Conservation (phyloP, 148 eudicot species). For the Cornus florida region DNA sequence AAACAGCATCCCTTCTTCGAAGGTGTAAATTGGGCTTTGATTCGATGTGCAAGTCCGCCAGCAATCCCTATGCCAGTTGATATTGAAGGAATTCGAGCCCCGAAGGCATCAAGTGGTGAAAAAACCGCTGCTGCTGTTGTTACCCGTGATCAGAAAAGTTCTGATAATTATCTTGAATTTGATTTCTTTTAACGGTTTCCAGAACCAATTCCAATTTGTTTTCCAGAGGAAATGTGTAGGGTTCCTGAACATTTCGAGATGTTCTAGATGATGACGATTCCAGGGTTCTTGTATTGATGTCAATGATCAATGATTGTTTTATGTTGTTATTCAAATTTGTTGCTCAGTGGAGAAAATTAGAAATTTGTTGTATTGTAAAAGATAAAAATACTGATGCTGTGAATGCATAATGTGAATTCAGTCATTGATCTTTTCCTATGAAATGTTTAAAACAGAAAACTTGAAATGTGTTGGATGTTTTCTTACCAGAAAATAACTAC, state of each 20-base stretch:
- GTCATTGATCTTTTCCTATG: background rate
- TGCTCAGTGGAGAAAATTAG: no score
- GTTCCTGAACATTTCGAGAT: conserved; percentile 6
- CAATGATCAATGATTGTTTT: conserved; percentile 17
- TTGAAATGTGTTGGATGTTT: background rate
- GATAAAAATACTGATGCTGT: conserved; percentile 16
- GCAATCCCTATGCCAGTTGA: conserved; percentile 79
- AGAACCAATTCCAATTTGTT: conserved; percentile 12
- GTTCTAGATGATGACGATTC: conserved; percentile 4
- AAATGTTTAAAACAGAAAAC: background rate
- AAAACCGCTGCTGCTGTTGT: conserved; percentile 39
- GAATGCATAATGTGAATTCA: conserved; percentile 17
- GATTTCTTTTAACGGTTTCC: conserved; percentile 67
- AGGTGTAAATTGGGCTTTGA: conserved; percentile 95
- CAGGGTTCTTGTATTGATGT: conserved; percentile 12
- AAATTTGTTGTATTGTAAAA: conserved; percentile 27
- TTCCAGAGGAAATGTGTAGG: conserved; percentile 9
- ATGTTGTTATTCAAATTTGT: conserved; percentile 27
- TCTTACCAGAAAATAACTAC: background rate
- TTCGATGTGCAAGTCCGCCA: conserved; percentile 91
- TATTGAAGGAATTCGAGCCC: conserved; percentile 49
- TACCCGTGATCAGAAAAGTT: conserved; percentile 49
- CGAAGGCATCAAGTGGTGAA: conserved; percentile 42
- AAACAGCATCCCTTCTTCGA: conserved; percentile 97
- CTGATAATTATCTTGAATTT: conserved; percentile 87